phyloP scores from a whole-genome alignment of 148 eudicot genomes.

The Fagopyrum tataricum region DNA sequence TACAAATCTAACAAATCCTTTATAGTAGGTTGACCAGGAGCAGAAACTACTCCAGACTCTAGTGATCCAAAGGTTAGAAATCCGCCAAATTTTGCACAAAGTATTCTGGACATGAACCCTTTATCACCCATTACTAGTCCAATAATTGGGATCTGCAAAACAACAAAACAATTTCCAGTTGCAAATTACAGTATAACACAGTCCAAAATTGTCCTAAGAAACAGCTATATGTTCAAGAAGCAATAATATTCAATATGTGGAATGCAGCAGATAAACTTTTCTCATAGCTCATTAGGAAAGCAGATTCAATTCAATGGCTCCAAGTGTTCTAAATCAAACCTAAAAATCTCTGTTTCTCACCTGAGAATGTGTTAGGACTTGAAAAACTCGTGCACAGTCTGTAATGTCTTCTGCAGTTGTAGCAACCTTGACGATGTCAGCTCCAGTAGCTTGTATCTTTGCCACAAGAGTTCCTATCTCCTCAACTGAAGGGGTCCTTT shows the following conservation, averaged over 20 bases:
- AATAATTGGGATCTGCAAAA: conserved; percentile 65
- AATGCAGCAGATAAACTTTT: background rate
- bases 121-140: conserved; percentile 85
- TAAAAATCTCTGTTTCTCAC: conserved; percentile 22
- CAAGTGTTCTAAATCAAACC: background rate
- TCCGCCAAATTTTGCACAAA: conserved; percentile 84
- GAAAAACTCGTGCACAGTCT: conserved; percentile 73
- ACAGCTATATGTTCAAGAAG: no score
- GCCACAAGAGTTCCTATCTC: conserved; percentile 76
- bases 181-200: background rate
- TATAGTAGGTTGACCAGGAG: conserved; percentile 87
- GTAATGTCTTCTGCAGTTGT: conserved; percentile 75
- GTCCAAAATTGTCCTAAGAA: background rate
- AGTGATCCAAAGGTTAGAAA: conserved; percentile 80
- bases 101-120: conserved; percentile 71
- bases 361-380: conserved; percentile 65
- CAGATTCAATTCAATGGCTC: background rate
- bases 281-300: background rate
- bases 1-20: conserved; percentile 54
- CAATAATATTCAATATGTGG: background rate
- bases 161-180: background rate
- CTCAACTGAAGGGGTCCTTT: conserved; percentile 64
- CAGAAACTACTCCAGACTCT: conserved; percentile 63
- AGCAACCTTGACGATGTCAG: conserved; percentile 85
- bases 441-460: conserved; percentile 78